These are phyloP conservation scores for Aureobasidium leucospermi DNA, from an alignment of 2,329 filamentous ascomycete species.

Conservation along the genomic window DNA sequence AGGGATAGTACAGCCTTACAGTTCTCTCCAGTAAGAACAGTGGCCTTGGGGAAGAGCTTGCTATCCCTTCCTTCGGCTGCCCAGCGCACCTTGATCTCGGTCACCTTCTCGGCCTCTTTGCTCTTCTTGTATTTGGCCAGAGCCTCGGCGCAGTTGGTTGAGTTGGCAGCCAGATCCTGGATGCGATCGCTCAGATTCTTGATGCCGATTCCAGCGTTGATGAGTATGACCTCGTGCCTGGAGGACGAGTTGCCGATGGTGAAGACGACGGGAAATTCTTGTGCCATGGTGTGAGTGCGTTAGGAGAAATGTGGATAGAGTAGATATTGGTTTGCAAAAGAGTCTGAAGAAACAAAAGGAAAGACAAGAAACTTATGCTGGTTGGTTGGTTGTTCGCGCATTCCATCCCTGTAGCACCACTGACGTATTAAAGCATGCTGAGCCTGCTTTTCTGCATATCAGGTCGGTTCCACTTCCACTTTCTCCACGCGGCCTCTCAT, in stretches of 20 bases:
- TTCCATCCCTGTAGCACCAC: constrained; percentile 3
- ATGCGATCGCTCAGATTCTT: constrained; percentile 21
- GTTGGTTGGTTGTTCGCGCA: background rate
- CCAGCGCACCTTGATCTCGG: constrained; percentile 29
- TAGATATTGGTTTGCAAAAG: background rate
- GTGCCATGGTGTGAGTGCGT: background rate
- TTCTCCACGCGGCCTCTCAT: background rate
- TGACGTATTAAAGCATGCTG: constrained; percentile 7
- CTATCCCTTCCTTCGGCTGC: constrained; percentile 24
- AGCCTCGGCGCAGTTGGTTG: constrained; percentile 27
- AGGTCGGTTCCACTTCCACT: constrained; percentile 6
- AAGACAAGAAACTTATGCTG: background rate
- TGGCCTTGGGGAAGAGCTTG: constrained; percentile 27
- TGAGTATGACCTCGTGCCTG: constrained; percentile 29
- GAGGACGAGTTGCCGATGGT: constrained; percentile 27
- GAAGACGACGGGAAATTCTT: constrained; percentile 29
- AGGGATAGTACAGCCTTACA: constrained; percentile 25
- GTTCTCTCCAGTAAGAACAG: constrained; percentile 30
- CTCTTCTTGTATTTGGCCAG: constrained; percentile 30
- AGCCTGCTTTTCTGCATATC: constrained; percentile 4
- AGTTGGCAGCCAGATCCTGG: constrained; percentile 18
- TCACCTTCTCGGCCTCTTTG: constrained; percentile 22
- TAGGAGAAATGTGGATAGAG: background rate
- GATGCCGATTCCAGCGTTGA: constrained; percentile 21
- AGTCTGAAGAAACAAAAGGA: background rate